These are phyloP conservation scores for Dalbergia cochinchinensis DNA, from an alignment of 306 rosid genomes.

Conservation along the genomic window DNA sequence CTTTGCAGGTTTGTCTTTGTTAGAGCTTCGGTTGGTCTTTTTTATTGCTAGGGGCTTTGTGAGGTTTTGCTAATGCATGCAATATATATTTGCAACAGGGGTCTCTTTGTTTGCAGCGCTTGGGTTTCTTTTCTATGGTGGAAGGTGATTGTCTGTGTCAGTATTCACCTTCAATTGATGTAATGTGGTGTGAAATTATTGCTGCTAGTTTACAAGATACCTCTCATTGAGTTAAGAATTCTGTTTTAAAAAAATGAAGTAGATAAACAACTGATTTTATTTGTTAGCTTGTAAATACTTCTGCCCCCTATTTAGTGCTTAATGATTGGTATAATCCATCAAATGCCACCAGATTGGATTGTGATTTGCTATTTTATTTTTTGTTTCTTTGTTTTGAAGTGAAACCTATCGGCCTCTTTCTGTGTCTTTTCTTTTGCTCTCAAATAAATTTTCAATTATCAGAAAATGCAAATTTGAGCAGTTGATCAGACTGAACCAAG, in stretches of 20 bases:
- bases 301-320: too few relatives aligned
- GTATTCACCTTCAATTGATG: conserved; percentile 31
- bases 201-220: conserved; percentile 33
- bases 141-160: conserved; percentile 70
- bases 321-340: too few relatives aligned
- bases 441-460: background rate
- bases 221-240: conserved; percentile 16
- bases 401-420: conserved; percentile 25
- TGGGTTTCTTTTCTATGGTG: conserved; percentile 97
- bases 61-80: conserved; percentile 34
- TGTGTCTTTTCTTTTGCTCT: background rate
- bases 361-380: background rate
- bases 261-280: background rate
- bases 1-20: conserved; percentile 77
- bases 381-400: background rate
- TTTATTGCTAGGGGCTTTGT: conserved; percentile 3
- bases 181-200: conserved; percentile 16
- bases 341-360: conserved; percentile 13
- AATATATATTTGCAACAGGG: conserved; percentile 60
- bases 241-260: conserved; percentile 4
- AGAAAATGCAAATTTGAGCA: conserved; percentile 11
- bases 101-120: conserved; percentile 96
- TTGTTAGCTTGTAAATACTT: too few relatives aligned
- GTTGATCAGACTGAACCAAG: conserved; percentile 11
- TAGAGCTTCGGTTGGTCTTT: background rate